phyloP scores from a whole-genome alignment of 352 stramenopile species.

The Aphanomyces stellatus region DNA sequence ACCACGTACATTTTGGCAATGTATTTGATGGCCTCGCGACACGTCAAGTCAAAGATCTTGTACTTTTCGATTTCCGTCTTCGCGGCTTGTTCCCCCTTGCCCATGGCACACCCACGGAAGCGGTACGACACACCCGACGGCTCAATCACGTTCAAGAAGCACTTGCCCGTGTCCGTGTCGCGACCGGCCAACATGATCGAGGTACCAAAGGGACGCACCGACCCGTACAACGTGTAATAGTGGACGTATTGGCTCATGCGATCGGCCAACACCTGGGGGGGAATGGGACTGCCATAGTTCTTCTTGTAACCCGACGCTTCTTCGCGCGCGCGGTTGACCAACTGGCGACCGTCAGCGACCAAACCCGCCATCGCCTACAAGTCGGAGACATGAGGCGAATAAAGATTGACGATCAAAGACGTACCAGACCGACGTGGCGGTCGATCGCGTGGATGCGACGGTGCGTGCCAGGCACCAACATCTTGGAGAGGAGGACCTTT shows the following conservation, averaged over 20 bases:
- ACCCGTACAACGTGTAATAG: conserved; percentile 98
- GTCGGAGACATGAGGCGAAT: background rate
- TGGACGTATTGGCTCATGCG: conserved; percentile 96
- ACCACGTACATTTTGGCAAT: conserved; percentile 93
- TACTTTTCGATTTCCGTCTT: conserved; percentile 99
- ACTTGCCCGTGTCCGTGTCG: conserved; percentile 88
- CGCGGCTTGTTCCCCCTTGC: conserved; percentile 95
- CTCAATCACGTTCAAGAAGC: conserved; percentile 88
- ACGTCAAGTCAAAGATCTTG: conserved; percentile 91
- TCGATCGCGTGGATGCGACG: conserved; percentile 85
- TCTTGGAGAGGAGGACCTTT: conserved; percentile 92
- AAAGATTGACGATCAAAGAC: background rate
- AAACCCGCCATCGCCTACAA: conserved; percentile 89
- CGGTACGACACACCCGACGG: conserved; percentile 88
- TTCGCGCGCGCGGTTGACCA: conserved; percentile 93
- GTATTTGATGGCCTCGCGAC: conserved; percentile 96
- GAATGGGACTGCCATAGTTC: conserved; percentile 92
- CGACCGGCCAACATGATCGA: conserved; percentile 94
- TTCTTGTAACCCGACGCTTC: conserved; percentile 94
- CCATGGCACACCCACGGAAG: conserved; percentile 95
- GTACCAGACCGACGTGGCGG: conserved; percentile 84
- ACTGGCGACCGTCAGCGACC: conserved; percentile 91
- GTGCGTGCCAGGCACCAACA: conserved; percentile 87
- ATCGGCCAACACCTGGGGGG: conserved; percentile 89
- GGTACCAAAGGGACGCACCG: conserved; percentile 94